These are phyloP conservation scores for Aspergillus homomorphus DNA, from an alignment of 495 filamentous ascomycete species.

Conservation along the genomic window DNA sequence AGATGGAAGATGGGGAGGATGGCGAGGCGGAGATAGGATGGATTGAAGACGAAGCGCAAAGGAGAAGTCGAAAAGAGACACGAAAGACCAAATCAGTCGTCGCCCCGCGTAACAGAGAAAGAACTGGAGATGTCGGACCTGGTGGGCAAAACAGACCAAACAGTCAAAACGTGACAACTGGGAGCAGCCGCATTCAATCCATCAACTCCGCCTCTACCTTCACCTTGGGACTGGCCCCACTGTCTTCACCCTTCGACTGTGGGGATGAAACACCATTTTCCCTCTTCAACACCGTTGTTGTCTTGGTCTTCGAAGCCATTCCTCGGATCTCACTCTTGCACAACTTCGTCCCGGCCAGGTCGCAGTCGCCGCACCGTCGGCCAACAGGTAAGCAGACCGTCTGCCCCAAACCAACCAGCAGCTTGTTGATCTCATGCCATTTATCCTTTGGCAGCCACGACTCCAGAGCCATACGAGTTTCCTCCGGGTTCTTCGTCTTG, in stretches of 20 bases:
- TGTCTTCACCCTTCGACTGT: conserved; percentile 30
- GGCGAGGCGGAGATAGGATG: neutral
- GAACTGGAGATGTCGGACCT: neutral
- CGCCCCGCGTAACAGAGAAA: neutral
- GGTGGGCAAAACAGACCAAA: neutral
- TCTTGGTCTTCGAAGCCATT: conserved; percentile 28
- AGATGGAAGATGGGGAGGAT: neutral
- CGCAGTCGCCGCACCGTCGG: conserved; percentile 77
- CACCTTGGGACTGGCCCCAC: too few species aligned
- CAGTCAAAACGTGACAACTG: neutral
- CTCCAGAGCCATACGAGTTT: conserved; percentile 74
- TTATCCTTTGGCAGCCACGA: conserved; percentile 79
- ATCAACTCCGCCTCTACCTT: conserved; percentile 28
- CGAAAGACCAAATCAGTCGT: neutral
- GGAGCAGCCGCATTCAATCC: neutral
- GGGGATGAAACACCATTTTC: conserved; percentile 20
- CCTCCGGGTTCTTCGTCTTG: conserved; percentile 78
- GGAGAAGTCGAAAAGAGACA: neutral
- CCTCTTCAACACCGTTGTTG: conserved; percentile 43
- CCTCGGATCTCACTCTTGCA: conserved; percentile 65
- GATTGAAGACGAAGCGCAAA: neutral
- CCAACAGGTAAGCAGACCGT: conserved; percentile 80
- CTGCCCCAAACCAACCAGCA: conserved; percentile 90
- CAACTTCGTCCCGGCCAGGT: conserved; percentile 66
- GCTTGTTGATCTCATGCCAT: conserved; percentile 93